Evolutionary conservation across 805 yeast genomes (phyloP).

Genomic region (Candida vaughaniae): DNA sequence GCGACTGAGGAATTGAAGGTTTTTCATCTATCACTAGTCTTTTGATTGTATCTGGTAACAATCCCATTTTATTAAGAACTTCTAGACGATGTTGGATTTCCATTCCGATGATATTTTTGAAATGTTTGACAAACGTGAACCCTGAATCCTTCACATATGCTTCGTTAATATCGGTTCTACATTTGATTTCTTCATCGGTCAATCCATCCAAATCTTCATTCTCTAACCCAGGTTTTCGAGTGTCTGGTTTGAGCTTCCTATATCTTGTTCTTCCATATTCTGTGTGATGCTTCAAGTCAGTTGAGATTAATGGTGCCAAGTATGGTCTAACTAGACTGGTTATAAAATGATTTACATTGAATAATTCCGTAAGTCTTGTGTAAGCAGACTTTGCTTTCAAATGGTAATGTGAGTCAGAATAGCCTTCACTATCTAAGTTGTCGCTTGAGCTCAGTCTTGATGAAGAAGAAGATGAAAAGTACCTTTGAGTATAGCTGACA

Average conservation of each 20-base stretch:
- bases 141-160: conserved; percentile 32
- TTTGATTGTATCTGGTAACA: conserved; percentile 66
- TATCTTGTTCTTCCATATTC: conserved; percentile 32
- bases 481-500: conserved; percentile 47
- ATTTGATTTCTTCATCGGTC: conserved; percentile 11
- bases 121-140: conserved; percentile 29
- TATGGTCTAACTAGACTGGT: conserved; percentile 93
- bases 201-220: conserved; percentile 25
- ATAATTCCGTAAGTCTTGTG: conserved; percentile 83
- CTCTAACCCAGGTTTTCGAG: conserved; percentile 25
- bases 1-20: conserved; percentile 64
- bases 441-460: conserved; percentile 11
- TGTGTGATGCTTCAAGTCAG: conserved; percentile 73
- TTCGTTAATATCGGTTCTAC: conserved; percentile 15
- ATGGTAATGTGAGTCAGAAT: conserved; percentile 18
- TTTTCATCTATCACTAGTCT: conserved; percentile 85
- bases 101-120: conserved; percentile 60
- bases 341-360: conserved; percentile 91
- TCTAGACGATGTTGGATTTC: conserved; percentile 85
- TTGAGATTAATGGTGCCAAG: conserved; percentile 82
- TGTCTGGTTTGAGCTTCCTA: conserved; percentile 16
- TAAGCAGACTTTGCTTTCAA: conserved; percentile 57
- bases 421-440: conserved; percentile 10
- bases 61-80: conserved; percentile 73
- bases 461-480: conserved; percentile 23